Evolutionary conservation across 225 moss, liverwort and hornwort genomes (phyloP).

Genomic region (Anthoceros angustus): DNA sequence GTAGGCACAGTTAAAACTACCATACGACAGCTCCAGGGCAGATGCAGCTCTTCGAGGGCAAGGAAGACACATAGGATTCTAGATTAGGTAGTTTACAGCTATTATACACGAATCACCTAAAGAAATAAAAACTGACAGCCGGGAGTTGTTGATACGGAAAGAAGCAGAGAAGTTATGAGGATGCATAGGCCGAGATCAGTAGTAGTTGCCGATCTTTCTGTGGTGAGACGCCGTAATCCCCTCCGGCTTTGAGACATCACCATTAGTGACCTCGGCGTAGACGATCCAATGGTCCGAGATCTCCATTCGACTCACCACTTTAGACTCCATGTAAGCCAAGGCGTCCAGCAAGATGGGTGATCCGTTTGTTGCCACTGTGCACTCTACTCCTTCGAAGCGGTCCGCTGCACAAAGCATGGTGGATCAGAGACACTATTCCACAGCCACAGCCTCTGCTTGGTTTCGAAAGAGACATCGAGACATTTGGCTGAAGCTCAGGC

Average conservation of each 20-base stretch:
- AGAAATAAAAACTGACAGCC: too few species aligned
- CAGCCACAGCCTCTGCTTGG: not conserved
- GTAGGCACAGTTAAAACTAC: too few species aligned
- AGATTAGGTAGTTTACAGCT: too few species aligned
- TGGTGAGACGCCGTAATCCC: conserved; percentile 76
- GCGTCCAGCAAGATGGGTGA: conserved; percentile 50
- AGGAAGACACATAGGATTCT: too few species aligned
- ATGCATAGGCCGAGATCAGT: conserved; percentile 11
- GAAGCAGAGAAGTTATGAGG: too few species aligned
- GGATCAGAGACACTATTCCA: not conserved
- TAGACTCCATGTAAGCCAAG: conserved; percentile 63
- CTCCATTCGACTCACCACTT: conserved; percentile 67
- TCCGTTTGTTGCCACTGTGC: conserved; percentile 45
- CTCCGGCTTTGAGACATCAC: conserved; percentile 64
- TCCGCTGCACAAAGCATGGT: conserved; percentile 39
- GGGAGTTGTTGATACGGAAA: too few species aligned
- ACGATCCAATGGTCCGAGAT: conserved; percentile 87
- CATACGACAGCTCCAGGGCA: too few species aligned
- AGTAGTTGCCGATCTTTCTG: conserved; percentile 92
- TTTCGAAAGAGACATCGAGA: not conserved
- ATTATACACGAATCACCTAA: too few species aligned
- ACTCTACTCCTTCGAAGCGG: conserved; percentile 74
- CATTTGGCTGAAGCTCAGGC: too few species aligned
- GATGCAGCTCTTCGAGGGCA: too few species aligned
- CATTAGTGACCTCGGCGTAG: conserved; percentile 64